These are phyloP conservation scores for Yarrowia phangngaensis DNA, from an alignment of 805 yeast genomes.

Conservation along the genomic window DNA sequence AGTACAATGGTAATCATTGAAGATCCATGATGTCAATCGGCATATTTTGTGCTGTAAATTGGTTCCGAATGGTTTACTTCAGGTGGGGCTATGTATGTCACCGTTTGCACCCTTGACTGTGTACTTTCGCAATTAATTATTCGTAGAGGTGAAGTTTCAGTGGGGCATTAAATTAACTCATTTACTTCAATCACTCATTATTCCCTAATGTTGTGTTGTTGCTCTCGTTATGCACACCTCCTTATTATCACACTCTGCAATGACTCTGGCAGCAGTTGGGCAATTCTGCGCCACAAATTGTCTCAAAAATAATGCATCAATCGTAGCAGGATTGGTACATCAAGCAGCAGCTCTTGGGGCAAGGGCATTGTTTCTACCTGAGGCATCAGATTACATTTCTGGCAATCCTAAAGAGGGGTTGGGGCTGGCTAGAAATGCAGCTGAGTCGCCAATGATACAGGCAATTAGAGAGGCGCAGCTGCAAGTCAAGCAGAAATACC, in stretches of 20 bases:
- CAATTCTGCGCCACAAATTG: slow-evolving; percentile 75
- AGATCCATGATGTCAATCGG: too few species aligned
- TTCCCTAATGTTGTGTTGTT: too few species aligned
- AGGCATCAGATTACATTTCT: slow-evolving; percentile 87
- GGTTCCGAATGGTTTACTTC: too few species aligned
- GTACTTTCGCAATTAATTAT: too few species aligned
- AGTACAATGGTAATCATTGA: too few species aligned
- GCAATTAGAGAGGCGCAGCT: slow-evolving; percentile 47
- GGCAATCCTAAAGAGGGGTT: slow-evolving; percentile 62
- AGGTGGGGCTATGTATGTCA: too few species aligned
- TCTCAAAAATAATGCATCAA: slow-evolving; percentile 54
- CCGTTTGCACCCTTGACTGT: too few species aligned
- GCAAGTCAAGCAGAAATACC: slow-evolving; percentile 41
- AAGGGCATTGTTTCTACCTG: slow-evolving; percentile 78
- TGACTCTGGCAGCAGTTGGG: slow-evolving; percentile 74
- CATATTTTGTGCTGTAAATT: too few species aligned
- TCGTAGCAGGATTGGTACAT: slow-evolving; percentile 57
- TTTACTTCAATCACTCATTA: too few species aligned
- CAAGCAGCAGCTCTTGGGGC: slow-evolving; percentile 61
- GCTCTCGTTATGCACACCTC: slow-evolving; percentile 1
- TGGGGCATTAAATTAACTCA: too few species aligned
- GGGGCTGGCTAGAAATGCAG: slow-evolving; percentile 50
- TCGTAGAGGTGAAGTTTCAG: too few species aligned
- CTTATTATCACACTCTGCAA: slow-evolving; percentile 30
- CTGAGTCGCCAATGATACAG: slow-evolving; percentile 33